Conservation (phyloP, 768 basidiomycete species). For the Serendipita indica region DNA sequence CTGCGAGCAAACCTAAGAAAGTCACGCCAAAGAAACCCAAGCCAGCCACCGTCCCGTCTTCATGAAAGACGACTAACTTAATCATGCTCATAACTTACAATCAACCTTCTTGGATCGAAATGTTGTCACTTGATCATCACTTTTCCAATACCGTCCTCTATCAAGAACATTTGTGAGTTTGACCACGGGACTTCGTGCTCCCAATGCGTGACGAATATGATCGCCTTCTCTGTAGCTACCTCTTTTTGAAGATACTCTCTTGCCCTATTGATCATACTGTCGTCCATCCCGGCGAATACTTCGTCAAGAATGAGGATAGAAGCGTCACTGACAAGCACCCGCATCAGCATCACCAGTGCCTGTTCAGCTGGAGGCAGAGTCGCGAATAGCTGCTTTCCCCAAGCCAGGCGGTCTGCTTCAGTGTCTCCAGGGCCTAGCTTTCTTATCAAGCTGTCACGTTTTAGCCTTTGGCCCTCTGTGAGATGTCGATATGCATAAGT, state of each 20-base stretch:
- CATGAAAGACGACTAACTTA: no score
- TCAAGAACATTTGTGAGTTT: background rate
- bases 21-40: background rate
- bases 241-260: constrained; percentile 43
- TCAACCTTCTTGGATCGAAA: background rate
- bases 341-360: constrained; percentile 65
- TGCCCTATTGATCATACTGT: constrained; percentile 51
- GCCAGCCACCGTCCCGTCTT: background rate
- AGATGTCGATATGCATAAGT: constrained; percentile 44
- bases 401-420: background rate
- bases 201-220: constrained; percentile 82
- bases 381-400: constrained; percentile 34
- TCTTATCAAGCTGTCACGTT: constrained; percentile 44
- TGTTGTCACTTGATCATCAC: background rate
- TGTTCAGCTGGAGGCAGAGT: constrained; percentile 62
- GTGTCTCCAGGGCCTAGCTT: constrained; percentile 41
- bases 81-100: background rate
- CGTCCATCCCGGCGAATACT: constrained; percentile 87
- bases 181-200: constrained; percentile 82
- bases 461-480: constrained; percentile 19
- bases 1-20: background rate
- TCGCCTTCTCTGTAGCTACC: constrained; percentile 40
- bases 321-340: constrained; percentile 64
- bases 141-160: background rate
- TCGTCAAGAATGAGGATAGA: constrained; percentile 78